phyloP scores from a whole-genome alignment of 2,329 filamentous ascomycete genomes.

The Periconia digitata region DNA sequence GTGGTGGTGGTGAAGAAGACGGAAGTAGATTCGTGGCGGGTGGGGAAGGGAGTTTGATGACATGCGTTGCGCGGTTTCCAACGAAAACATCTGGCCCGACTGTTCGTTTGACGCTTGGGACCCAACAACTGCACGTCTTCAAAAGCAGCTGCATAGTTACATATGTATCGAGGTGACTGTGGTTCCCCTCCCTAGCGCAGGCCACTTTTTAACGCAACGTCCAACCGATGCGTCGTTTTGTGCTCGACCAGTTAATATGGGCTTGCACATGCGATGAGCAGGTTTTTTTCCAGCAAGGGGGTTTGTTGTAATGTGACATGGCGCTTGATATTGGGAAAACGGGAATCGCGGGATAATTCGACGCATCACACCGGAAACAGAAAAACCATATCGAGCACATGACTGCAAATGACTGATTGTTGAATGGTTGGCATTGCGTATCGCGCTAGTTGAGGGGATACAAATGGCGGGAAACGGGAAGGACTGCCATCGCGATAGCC shows the following conservation, averaged over 20 bases:
- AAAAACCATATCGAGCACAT: not conserved
- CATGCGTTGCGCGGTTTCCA: too few relatives aligned
- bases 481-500: too few relatives aligned
- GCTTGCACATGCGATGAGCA: slow-evolving; percentile 4
- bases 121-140: slow-evolving; percentile 19
- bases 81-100: slow-evolving; percentile 3
- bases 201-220: not conserved
- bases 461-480: slow-evolving; percentile 9
- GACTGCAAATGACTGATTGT: not conserved
- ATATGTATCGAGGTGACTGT: slow-evolving; percentile 11
- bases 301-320: slow-evolving; percentile 8
- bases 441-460: slow-evolving; percentile 27
- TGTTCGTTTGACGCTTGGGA: not conserved
- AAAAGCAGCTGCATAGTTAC: slow-evolving; percentile 23
- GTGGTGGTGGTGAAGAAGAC: too few relatives aligned
- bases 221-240: not conserved
- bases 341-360: slow-evolving; percentile 30
- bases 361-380: slow-evolving; percentile 20
- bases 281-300: slow-evolving; percentile 19
- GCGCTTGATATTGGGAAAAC: slow-evolving; percentile 21
- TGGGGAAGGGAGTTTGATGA: too few relatives aligned
- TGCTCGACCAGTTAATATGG: not conserved
- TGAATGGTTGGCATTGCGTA: slow-evolving; percentile 13
- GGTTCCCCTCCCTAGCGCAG: slow-evolving; percentile 8
- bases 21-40: too few relatives aligned